phyloP scores from a whole-genome alignment of 345 rosid genomes.

The Eucalyptus microcorys region DNA sequence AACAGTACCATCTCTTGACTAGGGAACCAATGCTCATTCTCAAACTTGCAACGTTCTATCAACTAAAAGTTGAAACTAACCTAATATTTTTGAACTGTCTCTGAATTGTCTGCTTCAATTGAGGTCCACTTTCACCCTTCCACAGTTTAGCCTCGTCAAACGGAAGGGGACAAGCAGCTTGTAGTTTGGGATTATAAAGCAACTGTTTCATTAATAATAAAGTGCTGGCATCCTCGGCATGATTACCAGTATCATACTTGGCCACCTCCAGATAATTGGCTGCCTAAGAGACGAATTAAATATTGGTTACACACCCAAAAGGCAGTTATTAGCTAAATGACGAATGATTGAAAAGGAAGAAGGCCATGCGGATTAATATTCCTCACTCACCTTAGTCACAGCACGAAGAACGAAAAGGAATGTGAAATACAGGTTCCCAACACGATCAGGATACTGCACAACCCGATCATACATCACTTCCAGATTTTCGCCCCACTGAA shows the following conservation, averaged over 20 bases:
- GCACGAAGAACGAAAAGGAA: slow-evolving; percentile 92
- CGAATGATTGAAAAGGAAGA: background rate
- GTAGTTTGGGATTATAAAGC: slow-evolving; percentile 57
- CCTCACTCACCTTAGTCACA: slow-evolving; percentile 58
- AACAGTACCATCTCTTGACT: background rate
- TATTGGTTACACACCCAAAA: background rate
- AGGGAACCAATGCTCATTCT: background rate
- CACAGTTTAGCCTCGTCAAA: slow-evolving; percentile 94
- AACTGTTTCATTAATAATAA: slow-evolving; percentile 68
- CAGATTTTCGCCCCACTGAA: slow-evolving; percentile 93
- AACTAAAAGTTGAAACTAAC: slow-evolving; percentile 16
- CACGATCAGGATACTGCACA: slow-evolving; percentile 73
- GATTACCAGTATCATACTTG: slow-evolving; percentile 73
- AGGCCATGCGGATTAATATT: background rate
- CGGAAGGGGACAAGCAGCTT: slow-evolving; percentile 89
- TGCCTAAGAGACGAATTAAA: slow-evolving; percentile 25
- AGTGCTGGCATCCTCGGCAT: slow-evolving; percentile 64
- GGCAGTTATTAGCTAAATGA: background rate
- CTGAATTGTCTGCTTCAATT: slow-evolving; percentile 67
- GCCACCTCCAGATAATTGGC: slow-evolving; percentile 75
- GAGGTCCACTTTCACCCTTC: slow-evolving; percentile 89
- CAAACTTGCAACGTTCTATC: background rate
- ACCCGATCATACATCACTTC: slow-evolving; percentile 74
- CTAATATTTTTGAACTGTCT: slow-evolving; percentile 89
- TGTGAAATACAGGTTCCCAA: slow-evolving; percentile 78